Percentiles rank a stretch among this genome's conserved stretches.
phyloP scores from a whole-genome alignment of 1,284 basidiomycete genomes.

The Ceratobasidium sp. region DNA sequence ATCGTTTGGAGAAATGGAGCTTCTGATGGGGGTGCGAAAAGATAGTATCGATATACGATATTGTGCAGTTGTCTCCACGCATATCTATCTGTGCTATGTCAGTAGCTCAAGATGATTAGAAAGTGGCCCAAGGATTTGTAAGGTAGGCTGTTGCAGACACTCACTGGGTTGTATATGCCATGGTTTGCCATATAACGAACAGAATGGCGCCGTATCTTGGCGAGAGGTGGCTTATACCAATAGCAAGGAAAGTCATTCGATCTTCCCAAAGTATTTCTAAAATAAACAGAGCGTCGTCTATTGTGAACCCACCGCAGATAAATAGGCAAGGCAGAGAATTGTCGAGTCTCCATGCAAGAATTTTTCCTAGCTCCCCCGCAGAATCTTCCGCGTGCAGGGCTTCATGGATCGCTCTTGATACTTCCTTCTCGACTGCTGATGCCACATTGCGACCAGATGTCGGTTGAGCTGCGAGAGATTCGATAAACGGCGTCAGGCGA shows the following conservation, averaged over 20 bases:
- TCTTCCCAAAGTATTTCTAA: background rate
- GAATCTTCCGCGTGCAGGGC: constrained; percentile 4
- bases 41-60: background rate
- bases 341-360: no score
- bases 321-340: no score
- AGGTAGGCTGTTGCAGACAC: background rate
- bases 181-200: background rate
- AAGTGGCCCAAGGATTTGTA: no score
- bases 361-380: no score
- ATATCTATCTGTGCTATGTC: background rate
- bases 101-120: background rate
- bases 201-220: background rate
- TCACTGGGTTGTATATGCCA: background rate
- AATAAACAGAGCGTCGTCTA: no score
- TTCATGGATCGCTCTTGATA: background rate
- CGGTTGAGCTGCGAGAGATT: background rate
- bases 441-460: background rate
- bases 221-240: background rate
- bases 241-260: background rate
- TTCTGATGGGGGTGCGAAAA: background rate
- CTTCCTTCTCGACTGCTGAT: background rate
- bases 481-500: background rate
- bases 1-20: no score
- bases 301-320: no score
- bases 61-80: background rate